These are phyloP conservation scores for Penicillium angulare DNA, from an alignment of 495 filamentous ascomycete genomes.

Conservation along the genomic window DNA sequence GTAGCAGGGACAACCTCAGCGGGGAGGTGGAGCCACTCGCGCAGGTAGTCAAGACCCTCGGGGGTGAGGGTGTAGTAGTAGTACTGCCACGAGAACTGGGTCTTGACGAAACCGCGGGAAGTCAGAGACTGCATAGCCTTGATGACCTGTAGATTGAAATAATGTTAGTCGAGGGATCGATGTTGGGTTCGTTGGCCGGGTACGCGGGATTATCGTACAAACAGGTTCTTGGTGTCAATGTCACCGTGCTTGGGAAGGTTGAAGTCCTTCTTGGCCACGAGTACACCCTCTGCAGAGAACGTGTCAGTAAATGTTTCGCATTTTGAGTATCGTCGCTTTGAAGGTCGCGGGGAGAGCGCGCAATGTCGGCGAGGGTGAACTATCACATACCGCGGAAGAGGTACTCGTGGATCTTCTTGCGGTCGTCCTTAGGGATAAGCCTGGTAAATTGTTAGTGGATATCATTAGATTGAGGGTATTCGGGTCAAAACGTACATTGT, in stretches of 20 bases:
- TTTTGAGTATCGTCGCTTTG: neutral
- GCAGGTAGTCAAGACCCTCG: slow-evolving; percentile 99
- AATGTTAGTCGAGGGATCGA: neutral
- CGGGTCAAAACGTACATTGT: slow-evolving; percentile 46
- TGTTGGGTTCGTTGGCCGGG: neutral
- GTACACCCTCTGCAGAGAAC: slow-evolving; percentile 74
- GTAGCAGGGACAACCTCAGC: slow-evolving; percentile 99
- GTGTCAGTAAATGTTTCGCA: slow-evolving; percentile 20
- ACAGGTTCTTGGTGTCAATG: slow-evolving; percentile 99
- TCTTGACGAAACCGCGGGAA: slow-evolving; percentile 98
- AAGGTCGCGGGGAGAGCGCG: neutral
- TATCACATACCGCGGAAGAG: slow-evolving; percentile 84
- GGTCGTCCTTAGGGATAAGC: slow-evolving; percentile 99
- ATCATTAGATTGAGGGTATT: neutral
- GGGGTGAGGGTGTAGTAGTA: slow-evolving; percentile 99
- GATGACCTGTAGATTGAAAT: slow-evolving; percentile 63
- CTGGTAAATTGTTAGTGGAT: slow-evolving; percentile 41
- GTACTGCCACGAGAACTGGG: slow-evolving; percentile 99
- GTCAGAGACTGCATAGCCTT: slow-evolving; percentile 97
- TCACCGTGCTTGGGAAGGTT: slow-evolving; percentile 90
- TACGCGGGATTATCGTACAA: slow-evolving; percentile 27
- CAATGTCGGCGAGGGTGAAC: slow-evolving; percentile 16
- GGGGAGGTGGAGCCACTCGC: slow-evolving; percentile 99
- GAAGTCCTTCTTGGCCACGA: slow-evolving; percentile 99
- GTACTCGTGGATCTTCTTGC: slow-evolving; percentile 99